Conservation (phyloP, 164 flowering plant species). For the Paratinospora sagittata region DNA sequence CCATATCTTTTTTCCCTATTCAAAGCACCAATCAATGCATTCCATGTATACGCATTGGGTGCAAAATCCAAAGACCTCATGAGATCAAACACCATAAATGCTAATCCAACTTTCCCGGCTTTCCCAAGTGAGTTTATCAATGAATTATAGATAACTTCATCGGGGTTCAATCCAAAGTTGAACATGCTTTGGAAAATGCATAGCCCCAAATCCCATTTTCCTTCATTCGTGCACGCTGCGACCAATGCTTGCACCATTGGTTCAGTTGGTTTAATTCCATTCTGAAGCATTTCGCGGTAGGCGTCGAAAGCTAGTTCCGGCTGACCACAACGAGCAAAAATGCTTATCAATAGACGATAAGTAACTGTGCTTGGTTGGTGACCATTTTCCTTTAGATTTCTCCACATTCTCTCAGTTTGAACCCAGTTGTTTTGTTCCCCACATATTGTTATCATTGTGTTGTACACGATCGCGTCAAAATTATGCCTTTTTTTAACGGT, state of each 20-base stretch:
- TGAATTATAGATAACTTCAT: conserved; percentile 54
- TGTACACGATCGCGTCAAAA: conserved; percentile 69
- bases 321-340: conserved; percentile 62
- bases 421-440: conserved; percentile 53
- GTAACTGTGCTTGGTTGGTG: conserved; percentile 53
- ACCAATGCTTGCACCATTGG: conserved; percentile 70
- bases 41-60: conserved; percentile 80
- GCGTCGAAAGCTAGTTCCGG: conserved; percentile 77
- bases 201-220: conserved; percentile 63
- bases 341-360: conserved; percentile 54
- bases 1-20: conserved; percentile 44
- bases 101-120: conserved; percentile 54
- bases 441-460: conserved; percentile 72
- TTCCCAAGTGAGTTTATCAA: conserved; percentile 78
- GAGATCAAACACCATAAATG: conserved; percentile 44
- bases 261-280: conserved; percentile 39
- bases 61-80: conserved; percentile 48
- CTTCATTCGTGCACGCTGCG: conserved; percentile 66
- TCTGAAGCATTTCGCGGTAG: conserved; percentile 60
- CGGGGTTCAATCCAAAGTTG: conserved; percentile 44
- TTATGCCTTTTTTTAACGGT: conserved; percentile 21
- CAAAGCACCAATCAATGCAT: conserved; percentile 64
- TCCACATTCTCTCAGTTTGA: conserved; percentile 64
- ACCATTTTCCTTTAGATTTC: conserved; percentile 53
- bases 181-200: conserved; percentile 53